Evolutionary conservation across 768 basidiomycete species (phyloP), one percentile per base, ranked within the genome.

Genomic region (Russula sp.): DNA sequence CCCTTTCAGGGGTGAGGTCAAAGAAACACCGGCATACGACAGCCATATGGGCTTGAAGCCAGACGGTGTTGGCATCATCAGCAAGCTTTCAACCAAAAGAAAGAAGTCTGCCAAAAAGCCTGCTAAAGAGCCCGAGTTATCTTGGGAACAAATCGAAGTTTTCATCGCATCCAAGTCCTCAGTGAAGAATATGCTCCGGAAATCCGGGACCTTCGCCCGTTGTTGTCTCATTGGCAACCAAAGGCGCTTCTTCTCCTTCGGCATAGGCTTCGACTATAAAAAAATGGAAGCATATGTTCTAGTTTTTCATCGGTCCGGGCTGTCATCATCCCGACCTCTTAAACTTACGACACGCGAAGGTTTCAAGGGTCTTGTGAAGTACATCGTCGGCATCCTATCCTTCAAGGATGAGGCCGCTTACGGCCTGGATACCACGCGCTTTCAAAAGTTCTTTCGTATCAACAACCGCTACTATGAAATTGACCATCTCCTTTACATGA

Each of bases 311-410:
- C 22, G 22, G 14, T 61, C 52, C 2, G 52, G 51, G 2, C 22
- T 61, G 2, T 61, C 60, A 1, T 13, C 51, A 10, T 53, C 60
- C 5, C 11, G 11, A 24, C 51, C 38, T 0, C 26, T 61, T 11
- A 26, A 24, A 2, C 38, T 61, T n/a, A 14, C 18, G 13, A 26
- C n/a, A 3, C 2, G 1, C 5, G 28, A 24, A 18, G 51, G 51
- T 1, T 61, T 53, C 28, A 13, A 34, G 9, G 42, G 4, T 10
- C 11, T 61, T 16, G 51, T 61, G 28, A 11, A 14, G 30, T 30
- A 61, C 34, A 20, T 61, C 0, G 60, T 53, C 1, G 60, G 51
- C 7, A 44, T 61, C 18, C 11, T 60, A 11, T 52, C 59, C 3
- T 42, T 60, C 9, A 22, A 49, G 24, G 48, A 20, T 4, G 48